A percentile compares a stretch with the other conserved stretches of the same genome.
Conservation (phyloP, 352 stramenopile species). For the Phytophthora litchii region DNA sequence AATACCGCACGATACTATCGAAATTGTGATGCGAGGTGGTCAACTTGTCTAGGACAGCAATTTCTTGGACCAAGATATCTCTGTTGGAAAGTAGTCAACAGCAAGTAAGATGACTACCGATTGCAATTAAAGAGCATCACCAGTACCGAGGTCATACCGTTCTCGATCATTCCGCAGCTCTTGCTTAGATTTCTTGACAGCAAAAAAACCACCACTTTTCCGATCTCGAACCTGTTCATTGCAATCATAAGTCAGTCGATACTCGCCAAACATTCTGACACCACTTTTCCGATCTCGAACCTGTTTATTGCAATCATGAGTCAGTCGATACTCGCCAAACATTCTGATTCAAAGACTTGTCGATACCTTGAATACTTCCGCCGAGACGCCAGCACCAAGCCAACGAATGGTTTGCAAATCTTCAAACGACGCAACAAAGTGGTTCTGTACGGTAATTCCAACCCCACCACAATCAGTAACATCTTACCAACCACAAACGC, state of each 20-base stretch:
- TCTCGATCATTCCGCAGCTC: slow-evolving; percentile 79
- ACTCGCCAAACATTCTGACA: background rate
- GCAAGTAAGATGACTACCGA: background rate
- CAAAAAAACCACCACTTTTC: slow-evolving; percentile 47
- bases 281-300: slow-evolving; percentile 44
- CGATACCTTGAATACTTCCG: slow-evolving; percentile 72
- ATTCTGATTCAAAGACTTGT: background rate
- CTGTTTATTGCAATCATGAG: slow-evolving; percentile 23
- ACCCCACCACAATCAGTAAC: slow-evolving; percentile 6
- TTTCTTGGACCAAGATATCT: slow-evolving; percentile 68
- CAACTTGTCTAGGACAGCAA: slow-evolving; percentile 56
- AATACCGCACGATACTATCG: slow-evolving; percentile 93
- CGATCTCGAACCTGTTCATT: slow-evolving; percentile 44
- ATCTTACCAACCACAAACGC: background rate
- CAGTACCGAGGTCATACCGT: slow-evolving; percentile 38
- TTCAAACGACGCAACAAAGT: slow-evolving; percentile 48
- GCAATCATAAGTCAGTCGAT: slow-evolving; percentile 9
- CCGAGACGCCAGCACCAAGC: slow-evolving; percentile 72
- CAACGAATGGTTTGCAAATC: slow-evolving; percentile 60
- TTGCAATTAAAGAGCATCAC: slow-evolving; percentile 1
- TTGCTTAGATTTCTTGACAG: slow-evolving; percentile 85
- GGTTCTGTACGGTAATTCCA: slow-evolving; percentile 23
- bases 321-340: slow-evolving; percentile 3
- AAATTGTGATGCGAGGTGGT: slow-evolving; percentile 45
- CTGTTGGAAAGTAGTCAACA: slow-evolving; percentile 32